Evolutionary conservation across 1,139 yeast species (phyloP), one percentile per base, ranked within the genome.

Genomic region (Meyerozyma smithsonii): DNA sequence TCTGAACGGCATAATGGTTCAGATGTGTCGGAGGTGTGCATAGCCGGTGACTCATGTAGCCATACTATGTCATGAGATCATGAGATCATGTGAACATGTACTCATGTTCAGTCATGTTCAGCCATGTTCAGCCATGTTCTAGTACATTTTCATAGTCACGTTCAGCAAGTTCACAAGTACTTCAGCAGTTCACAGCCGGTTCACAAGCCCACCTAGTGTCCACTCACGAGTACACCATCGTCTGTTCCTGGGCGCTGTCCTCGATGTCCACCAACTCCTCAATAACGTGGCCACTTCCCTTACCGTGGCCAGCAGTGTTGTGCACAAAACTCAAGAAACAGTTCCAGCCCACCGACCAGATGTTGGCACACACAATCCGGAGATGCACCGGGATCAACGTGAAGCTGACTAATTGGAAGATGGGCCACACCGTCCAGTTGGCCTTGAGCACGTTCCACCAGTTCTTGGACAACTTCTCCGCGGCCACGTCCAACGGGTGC

Each of bases 341-440:
- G 44, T 65, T 69, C 76, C 76, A 70, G 21, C 72, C 71, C 20
- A 69, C 58, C 4, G 72, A 66, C 63, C 71, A 68, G 11, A 69
- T 37, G 46, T 70, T 70, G 23, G 68, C 54, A 15, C 66, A 58
- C 8, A 70, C 64, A 16, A 68, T 61, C 41, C 76, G 53, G 35
- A 66, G 56, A 46, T 69, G 74, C 5, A 69, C 62, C 1, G 76
- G 76, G 18, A 68, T 54, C 39, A 60, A 64, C 46, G 62, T 62
- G 36, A 70, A 57, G 49, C 64, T 66, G 40, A 66, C 44, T 35
- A 68, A 51, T 50, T 68, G 74, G 48, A 70, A 67, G 1, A 61
- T 55, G 0, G 74, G 73, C 76, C 76, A 70, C 12, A 69, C 71
- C 11, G 65, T 55, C 73, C 75, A 69, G 46, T 59, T 59, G 12